Evolutionary conservation across 345 rosid genomes (phyloP), one percentile per base, ranked within the genome.

Genomic region (Toxicodendron radicans): DNA sequence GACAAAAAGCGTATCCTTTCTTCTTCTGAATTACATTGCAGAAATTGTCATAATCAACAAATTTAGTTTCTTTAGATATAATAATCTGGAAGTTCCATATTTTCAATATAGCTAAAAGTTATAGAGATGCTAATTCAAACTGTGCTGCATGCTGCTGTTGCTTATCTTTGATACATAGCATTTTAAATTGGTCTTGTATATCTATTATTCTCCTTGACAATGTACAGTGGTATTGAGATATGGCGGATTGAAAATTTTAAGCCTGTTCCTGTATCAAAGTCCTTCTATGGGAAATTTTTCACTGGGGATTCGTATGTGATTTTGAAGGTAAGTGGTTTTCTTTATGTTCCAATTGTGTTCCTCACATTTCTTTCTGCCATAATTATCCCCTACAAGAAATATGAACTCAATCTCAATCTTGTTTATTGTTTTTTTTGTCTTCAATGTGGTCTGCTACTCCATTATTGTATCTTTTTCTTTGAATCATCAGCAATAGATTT

Each of bases 1-100:
- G 99, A 75, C 97, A 89, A 76, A 93, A 89, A 79, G 89, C 91
- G 99, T 96, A 96, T 93, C 98, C 98, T 93, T 88, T 52, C 53
- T 2, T 48, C 21, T 81, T 23, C 49, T n/a, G 38, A 51, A 73
- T 58, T 56, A 49, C 38, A 75, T 79, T 58, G 41, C 21, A n/a
- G 51, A 61, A 68, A 32, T 75, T 38, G 8, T 68, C 27, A 66
- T 33, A 16, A 24, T 1, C 41, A 7, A 7, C 13, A 63, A 49
- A 30, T 70, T 53, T 58, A 18, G 43, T 33, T 46, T 53, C 52
- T 71, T n/a, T 43, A 30, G 9, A 20, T 51, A 27, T 14, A 3
- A 52, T 60, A 51, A 14, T 73, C 64, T 49, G 59, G 58, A 65
- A 27, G 17, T 8, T 10, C 20, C 11, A n/a, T 41, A 14, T 64